A percentile compares a stretch with the other conserved stretches of the same genome.
These are phyloP conservation scores for Ceratocystis albifundus DNA, from an alignment of 2,329 filamentous ascomycete genomes.

Conservation along the genomic window DNA sequence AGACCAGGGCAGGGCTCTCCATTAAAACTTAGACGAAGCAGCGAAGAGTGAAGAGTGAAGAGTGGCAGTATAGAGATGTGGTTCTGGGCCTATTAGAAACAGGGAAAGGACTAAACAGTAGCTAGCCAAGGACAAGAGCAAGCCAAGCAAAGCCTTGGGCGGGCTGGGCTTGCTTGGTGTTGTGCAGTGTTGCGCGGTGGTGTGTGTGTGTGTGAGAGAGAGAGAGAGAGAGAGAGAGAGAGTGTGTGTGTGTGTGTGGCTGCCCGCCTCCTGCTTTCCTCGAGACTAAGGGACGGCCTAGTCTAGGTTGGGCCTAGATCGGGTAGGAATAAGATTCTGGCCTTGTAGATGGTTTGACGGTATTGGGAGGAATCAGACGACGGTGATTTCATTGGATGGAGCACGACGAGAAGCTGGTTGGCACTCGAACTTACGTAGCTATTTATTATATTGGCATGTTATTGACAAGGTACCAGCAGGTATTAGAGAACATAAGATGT, in stretches of 20 bases:
- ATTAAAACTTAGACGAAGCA: not conserved
- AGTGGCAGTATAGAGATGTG: not conserved
- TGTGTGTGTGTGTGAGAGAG: too few relatives aligned
- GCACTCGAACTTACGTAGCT: not conserved
- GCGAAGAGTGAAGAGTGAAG: not conserved
- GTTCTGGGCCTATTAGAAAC: not conserved
- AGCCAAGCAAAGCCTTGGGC: not conserved
- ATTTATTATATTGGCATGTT: not conserved
- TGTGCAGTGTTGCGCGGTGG: too few relatives aligned
- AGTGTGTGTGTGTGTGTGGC: too few relatives aligned
- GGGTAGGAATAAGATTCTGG: conserved; percentile 5
- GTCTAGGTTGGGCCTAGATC: not conserved
- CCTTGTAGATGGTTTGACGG: conserved; percentile 2
- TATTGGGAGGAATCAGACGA: conserved; percentile 2
- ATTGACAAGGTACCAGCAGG: not conserved
- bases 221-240: too few relatives aligned
- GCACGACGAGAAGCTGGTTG: not conserved
- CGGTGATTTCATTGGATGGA: conserved; percentile 6
- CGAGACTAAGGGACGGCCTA: not conserved
- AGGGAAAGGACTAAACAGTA: not conserved
- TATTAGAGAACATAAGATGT: not conserved
- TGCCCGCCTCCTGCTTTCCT: too few relatives aligned
- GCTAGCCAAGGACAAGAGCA: not conserved
- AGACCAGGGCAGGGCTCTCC: not conserved
- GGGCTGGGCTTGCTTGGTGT: too few relatives aligned